Evolutionary conservation across 192 early-diverging fungal species (phyloP).

Genomic region (Coemansia sp.): DNA sequence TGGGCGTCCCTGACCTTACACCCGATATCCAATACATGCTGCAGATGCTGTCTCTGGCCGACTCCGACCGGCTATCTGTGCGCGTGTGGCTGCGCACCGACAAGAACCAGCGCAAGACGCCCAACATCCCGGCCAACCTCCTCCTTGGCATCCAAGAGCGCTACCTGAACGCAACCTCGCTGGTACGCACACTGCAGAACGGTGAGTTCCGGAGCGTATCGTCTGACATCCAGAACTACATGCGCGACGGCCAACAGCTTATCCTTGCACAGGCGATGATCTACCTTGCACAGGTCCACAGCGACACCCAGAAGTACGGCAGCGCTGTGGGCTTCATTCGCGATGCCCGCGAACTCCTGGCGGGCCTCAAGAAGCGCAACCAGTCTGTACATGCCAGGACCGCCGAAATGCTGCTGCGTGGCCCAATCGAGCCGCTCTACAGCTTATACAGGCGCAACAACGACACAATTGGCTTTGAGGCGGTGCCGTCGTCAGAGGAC

Average conservation of each 20-base stretch:
- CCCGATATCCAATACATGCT: slow-evolving; percentile 57
- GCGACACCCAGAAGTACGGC: slow-evolving; percentile 52
- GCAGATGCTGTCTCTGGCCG: slow-evolving; percentile 51
- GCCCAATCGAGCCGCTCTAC: slow-evolving; percentile 46
- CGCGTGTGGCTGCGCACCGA: slow-evolving; percentile 51
- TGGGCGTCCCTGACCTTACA: slow-evolving; percentile 45
- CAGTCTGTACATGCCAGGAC: slow-evolving; percentile 44
- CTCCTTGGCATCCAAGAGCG: slow-evolving; percentile 54
- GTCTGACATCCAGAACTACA: slow-evolving; percentile 48
- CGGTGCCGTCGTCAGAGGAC: slow-evolving; percentile 48
- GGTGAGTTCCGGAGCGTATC: slow-evolving; percentile 53
- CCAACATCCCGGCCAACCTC: slow-evolving; percentile 50
- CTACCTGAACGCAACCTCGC: slow-evolving; percentile 38
- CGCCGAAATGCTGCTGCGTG: slow-evolving; percentile 42
- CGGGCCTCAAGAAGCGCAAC: slow-evolving; percentile 43
- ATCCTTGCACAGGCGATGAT: slow-evolving; percentile 57
- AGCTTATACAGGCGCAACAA: slow-evolving; percentile 56
- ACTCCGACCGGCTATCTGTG: slow-evolving; percentile 53
- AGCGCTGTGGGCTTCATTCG: slow-evolving; percentile 55
- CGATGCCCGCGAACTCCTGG: slow-evolving; percentile 48
- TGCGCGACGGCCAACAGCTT: slow-evolving; percentile 53
- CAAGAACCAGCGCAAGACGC: slow-evolving; percentile 46
- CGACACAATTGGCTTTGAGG: slow-evolving; percentile 56
- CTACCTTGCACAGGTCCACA: slow-evolving; percentile 52
- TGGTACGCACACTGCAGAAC: slow-evolving; percentile 41